These are phyloP conservation scores for Calonectria henricotiae DNA, from an alignment of 2,329 filamentous ascomycete genomes.

Conservation along the genomic window DNA sequence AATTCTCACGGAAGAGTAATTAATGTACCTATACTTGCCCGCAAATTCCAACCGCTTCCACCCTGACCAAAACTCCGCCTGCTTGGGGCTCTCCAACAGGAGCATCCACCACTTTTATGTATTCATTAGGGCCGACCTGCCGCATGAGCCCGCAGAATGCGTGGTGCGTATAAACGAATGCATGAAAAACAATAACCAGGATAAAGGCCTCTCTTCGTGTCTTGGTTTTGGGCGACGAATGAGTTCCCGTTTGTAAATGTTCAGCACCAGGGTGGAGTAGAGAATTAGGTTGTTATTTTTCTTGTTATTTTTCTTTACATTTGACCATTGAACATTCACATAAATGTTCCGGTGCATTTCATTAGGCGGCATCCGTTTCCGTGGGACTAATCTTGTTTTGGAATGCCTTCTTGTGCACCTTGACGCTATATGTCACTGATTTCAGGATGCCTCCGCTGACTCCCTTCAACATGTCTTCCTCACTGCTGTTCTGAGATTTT, in stretches of 20 bases:
- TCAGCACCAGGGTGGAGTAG: too few species aligned
- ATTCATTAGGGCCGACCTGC: background rate
- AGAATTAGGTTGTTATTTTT: background rate
- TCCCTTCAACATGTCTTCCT: conserved; percentile 60
- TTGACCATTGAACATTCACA: background rate
- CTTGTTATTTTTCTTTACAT: background rate
- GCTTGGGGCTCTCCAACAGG: background rate
- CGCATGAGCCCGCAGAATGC: too few species aligned
- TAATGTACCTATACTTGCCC: background rate
- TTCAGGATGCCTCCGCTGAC: conserved; percentile 59
- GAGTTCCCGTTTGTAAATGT: too few species aligned
- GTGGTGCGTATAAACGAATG: too few species aligned
- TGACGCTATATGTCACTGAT: conserved; percentile 62
- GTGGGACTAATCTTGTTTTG: conserved; percentile 1
- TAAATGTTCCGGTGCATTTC: background rate
- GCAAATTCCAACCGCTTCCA: conserved; percentile 6
- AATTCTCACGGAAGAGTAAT: background rate
- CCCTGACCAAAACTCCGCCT: background rate
- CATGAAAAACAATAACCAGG: too few species aligned
- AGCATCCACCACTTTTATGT: background rate
- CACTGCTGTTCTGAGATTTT: conserved; percentile 54
- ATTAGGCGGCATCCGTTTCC: conserved; percentile 6
- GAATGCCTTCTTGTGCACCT: conserved; percentile 51
- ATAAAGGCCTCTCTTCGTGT: too few species aligned
- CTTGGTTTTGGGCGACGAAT: too few species aligned